These are phyloP conservation scores for Ormosia emarginata DNA, from an alignment of 306 rosid genomes.

Conservation along the genomic window DNA sequence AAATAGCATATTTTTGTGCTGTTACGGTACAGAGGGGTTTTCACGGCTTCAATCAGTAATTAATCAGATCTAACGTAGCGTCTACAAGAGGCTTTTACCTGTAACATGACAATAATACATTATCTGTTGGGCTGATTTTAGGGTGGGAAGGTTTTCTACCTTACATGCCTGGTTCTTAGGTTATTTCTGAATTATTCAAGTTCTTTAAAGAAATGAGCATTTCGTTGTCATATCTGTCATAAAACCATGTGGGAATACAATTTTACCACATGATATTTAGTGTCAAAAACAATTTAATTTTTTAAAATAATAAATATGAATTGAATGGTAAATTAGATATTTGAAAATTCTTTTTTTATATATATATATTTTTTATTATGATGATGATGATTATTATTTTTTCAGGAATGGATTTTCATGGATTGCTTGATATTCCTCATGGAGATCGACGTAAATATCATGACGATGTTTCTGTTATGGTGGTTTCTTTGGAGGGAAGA, in stretches of 20 bases:
- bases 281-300: neutral
- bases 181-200: neutral
- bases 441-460: constrained; percentile 68
- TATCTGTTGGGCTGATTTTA: neutral
- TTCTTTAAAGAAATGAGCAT: neutral
- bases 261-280: neutral
- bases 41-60: neutral
- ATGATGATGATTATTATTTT: neutral
- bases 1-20: neutral
- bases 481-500: constrained; percentile 64
- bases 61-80: neutral
- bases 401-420: constrained; percentile 63
- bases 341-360: no score
- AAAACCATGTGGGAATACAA: neutral
- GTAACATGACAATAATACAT: neutral
- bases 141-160: neutral
- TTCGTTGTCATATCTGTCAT: neutral
- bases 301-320: neutral
- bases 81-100: neutral
- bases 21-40: neutral
- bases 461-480: constrained; percentile 66
- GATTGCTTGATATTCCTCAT: constrained; percentile 58
- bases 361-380: no score
- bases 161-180: neutral
- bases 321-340: no score